Conservation (phyloP, 495 filamentous ascomycete genomes). For the Viridothelium virens region DNA sequence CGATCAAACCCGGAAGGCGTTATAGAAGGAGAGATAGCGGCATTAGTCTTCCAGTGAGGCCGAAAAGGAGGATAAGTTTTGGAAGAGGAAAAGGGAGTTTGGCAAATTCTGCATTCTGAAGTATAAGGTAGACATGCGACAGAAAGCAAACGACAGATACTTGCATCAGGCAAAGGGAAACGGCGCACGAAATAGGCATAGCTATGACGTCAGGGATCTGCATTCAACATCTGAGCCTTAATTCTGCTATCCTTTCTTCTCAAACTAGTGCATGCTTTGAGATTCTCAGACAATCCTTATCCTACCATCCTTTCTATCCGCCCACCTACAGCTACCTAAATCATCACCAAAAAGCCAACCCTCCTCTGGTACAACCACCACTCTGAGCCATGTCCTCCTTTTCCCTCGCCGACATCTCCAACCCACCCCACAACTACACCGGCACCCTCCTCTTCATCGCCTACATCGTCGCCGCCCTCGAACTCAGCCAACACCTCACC, state of each 20-base stretch:
- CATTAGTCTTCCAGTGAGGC: not conserved
- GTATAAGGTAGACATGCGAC: not conserved
- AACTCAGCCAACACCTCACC: slow-evolving; percentile 17
- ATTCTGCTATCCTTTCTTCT: not conserved
- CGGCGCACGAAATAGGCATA: not conserved
- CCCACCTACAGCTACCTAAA: too few relatives aligned
- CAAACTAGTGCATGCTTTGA: not conserved
- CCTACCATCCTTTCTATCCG: too few relatives aligned
- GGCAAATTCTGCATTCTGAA: not conserved
- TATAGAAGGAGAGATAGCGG: slow-evolving; percentile 6
- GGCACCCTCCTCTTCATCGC: slow-evolving; percentile 22
- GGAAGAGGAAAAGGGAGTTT: not conserved
- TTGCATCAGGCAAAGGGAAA: not conserved
- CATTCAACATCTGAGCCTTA: not conserved
- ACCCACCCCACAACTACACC: slow-evolving; percentile 12
- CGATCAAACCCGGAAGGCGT: not conserved
- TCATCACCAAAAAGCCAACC: too few relatives aligned
- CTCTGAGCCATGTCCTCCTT: not conserved
- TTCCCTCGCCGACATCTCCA: not conserved
- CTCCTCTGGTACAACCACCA: not conserved
- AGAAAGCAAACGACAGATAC: not conserved
- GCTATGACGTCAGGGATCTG: slow-evolving; percentile 5
- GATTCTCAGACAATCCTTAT: not conserved
- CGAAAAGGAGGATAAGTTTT: not conserved
- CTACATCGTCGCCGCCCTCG: slow-evolving; percentile 22